Percentiles rank a stretch among this genome's conserved stretches.
Conservation (phyloP, 192 early-diverging fungal genomes). For the Mortierella alpina region DNA sequence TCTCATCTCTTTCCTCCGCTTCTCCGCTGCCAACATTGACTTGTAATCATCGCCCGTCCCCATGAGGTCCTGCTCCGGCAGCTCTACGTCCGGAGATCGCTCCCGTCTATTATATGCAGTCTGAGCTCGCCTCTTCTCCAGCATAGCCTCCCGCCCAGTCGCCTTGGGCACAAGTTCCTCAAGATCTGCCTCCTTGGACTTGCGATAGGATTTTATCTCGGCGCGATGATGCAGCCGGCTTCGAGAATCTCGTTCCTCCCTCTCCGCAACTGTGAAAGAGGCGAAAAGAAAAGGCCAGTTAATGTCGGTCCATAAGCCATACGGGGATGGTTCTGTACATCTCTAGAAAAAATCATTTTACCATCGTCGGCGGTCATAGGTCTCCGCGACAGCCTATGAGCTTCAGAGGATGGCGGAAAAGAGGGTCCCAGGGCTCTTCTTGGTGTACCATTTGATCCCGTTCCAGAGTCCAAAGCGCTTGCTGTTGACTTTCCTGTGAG, state of each 20-base stretch:
- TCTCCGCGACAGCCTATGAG: neutral
- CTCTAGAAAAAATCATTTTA: neutral
- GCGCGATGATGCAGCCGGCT: conserved; percentile 46
- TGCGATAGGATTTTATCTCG: conserved; percentile 55
- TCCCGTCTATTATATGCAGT: conserved; percentile 72
- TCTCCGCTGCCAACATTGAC: conserved; percentile 45
- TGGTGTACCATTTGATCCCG: conserved; percentile 4
- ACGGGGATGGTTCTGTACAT: neutral
- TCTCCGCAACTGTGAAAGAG: conserved; percentile 46
- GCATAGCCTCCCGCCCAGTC: conserved; percentile 70
- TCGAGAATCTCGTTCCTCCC: conserved; percentile 60
- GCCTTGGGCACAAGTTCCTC: conserved; percentile 78
- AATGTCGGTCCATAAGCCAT: neutral
- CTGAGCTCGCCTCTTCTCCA: conserved; percentile 70
- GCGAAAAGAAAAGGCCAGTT: neutral
- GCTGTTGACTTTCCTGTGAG: conserved; percentile 33
- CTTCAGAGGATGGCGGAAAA: conserved; percentile 19
- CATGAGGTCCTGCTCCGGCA: conserved; percentile 72
- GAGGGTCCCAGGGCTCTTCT: conserved; percentile 24
- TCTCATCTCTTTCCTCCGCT: conserved; percentile 24
- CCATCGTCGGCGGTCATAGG: conserved; percentile 46
- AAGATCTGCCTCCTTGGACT: conserved; percentile 63
- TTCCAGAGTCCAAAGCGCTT: conserved; percentile 11
- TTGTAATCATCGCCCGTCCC: conserved; percentile 66
- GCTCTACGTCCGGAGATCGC: conserved; percentile 69